A percentile compares a stretch with the other conserved stretches of the same genome.
Conservation (phyloP, 352 stramenopile genomes). For the Blastocystis sp. region DNA sequence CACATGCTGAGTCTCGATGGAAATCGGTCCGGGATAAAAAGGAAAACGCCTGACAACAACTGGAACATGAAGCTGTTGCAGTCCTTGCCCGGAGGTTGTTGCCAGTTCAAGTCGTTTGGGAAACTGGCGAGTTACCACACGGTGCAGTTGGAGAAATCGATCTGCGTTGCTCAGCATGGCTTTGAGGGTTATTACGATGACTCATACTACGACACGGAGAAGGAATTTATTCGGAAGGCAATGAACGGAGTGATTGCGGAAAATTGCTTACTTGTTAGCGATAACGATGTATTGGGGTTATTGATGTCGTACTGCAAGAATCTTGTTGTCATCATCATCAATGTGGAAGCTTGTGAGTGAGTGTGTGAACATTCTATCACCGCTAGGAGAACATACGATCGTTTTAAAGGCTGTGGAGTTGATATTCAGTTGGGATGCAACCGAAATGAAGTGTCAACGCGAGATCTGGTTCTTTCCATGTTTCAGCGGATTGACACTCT, state of each 20-base stretch:
- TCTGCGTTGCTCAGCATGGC: slow-evolving; percentile 3
- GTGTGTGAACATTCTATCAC: neutral
- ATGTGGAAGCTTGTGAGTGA: slow-evolving; percentile 12
- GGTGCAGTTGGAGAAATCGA: neutral
- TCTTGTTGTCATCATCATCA: slow-evolving; percentile 13
- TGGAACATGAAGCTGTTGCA: slow-evolving; percentile 21
- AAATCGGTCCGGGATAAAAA: slow-evolving; percentile 43
- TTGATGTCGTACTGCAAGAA: slow-evolving; percentile 23
- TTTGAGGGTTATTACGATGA: slow-evolving; percentile 61
- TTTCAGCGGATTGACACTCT: slow-evolving; percentile 29
- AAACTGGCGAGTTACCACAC: neutral
- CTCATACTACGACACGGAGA: slow-evolving; percentile 58
- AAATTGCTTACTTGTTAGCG: slow-evolving; percentile 11
- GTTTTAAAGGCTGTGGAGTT: neutral
- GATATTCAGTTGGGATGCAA: slow-evolving; percentile 34
- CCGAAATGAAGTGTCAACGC: neutral
- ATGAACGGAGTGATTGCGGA: neutral
- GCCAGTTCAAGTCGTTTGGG: slow-evolving; percentile 36
- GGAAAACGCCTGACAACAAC: slow-evolving; percentile 22
- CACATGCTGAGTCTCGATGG: slow-evolving; percentile 53
- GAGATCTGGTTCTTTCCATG: slow-evolving; percentile 37
- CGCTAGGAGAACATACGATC: neutral
- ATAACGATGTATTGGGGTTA: slow-evolving; percentile 16
- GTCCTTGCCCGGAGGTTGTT: slow-evolving; percentile 10
- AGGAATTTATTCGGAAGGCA: slow-evolving; percentile 2